Evolutionary conservation across 805 yeast species (phyloP), one percentile per base, ranked within the genome.

Genomic region (Hanseniaspora vineae): DNA sequence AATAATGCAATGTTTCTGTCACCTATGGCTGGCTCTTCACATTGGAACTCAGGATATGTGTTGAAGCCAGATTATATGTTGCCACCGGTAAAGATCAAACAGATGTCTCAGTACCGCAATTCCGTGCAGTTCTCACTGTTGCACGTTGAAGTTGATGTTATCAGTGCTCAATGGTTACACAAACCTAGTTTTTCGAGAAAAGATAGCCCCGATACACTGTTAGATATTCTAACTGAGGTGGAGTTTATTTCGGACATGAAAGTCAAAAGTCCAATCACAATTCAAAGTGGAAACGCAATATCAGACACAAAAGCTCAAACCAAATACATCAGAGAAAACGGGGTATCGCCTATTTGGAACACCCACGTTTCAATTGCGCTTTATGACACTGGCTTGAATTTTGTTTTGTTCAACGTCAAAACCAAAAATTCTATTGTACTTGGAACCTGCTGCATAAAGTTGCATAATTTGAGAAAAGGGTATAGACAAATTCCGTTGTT

Each of bases 261-360:
- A 39, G 52, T 52, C 40, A 57, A 56, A 37, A 51, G 53, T 6
- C 45, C 51, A 6, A 45, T 59, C 1, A 46, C 49, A 3, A 47
- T 57, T 1, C 42, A 45, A n/a, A 60, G 59, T 31, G 64, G 65
- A 8, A 42, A 45, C 3, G 48, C 45, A 18, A n/a, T 51, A 3
- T 48, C 55, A 6, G 49, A 33, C 5, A 46, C 50, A 1, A 52
- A 52, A 11, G 54, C 53, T 10, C 40, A 54, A 2, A 66, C 73
- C 0, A 52, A 51, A 11, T 45, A 54, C 3, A 73, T 82, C 1
- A 58, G 61, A 6, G 78, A 77, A 45, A 88, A 89, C 63, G 97
- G 97, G 0, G 86, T 85, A 65, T 87, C 84, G 58, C 97, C 97
- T 0, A 64, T 73, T 6, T 90, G 97, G 97, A 77, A 81, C 51